Base-by-base conservation (phyloP, 202 grass and related monocot genomes). In the Elaeis oleifera region DNA sequence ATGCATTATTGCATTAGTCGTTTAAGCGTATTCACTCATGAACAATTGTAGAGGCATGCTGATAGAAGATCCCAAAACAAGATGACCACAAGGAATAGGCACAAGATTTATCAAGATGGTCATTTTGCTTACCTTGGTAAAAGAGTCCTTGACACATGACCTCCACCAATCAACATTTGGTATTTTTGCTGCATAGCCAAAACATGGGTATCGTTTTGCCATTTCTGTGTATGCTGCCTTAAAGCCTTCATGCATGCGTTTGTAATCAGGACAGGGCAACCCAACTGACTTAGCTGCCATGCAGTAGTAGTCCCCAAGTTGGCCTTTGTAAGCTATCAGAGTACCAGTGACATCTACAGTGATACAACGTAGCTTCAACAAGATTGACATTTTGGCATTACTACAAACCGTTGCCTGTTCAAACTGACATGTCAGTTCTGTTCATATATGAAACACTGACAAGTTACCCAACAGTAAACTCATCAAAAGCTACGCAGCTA, bases 251-350 rank as follows among this genome's bases (percentile, higher is more conserved):
- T 96, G 90, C 76, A 96, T 82, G 18, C 84, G 80, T 53, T 50
- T 48, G 74, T 96, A 96, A 61, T 87, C 79, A 6, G 91, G 91
- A 26, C 91, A 90, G 5, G 87, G 79, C 79, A 78, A 20, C 16
- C 91, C 84, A 0, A 77, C 73, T 1, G 81, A 49, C 68, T 83
- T 90, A 18, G 87, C 91, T 26, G 91, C 91, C 91, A 87, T 88
- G 59, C 91, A 96, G 74, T 96, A 88, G 77, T 90, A 90, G 58
- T 96, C 91, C 17, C 91, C 91, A 4, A 96, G 88, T n/a, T 90
- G 84, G 49, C 87, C 91, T 14, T 70, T 69, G 70, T 96, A 90
- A 58, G 91, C 87, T 13, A 96, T 81, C 6, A 90, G 74, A 63
- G 91, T 96, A 3, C 91, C 87, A 4, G 91, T 96, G 51, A 96